Evolutionary conservation across 1,284 basidiomycete species (phyloP), one percentile per base, ranked within the genome.

Genomic region (Gymnopus androsaceus): DNA sequence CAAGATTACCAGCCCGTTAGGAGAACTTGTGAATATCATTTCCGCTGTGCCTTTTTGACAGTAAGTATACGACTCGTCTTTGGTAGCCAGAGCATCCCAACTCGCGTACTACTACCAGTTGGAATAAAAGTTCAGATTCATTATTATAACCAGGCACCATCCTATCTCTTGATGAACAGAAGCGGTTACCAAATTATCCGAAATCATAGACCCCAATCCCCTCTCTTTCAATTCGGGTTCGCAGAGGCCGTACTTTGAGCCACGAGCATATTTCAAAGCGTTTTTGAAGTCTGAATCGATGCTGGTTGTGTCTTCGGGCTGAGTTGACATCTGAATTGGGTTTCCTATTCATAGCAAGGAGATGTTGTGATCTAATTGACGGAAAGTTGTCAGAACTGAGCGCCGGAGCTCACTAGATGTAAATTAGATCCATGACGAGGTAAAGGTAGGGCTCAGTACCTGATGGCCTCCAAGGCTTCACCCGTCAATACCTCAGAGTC

Each of bases 91-190:
- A 17, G 37, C 30, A 51, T 59, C 50, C n/a, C n/a, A 62, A 34
- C 36, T 59, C 58, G 4, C 27, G 48, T 31, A 59, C n/a, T n/a
- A n/a, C n/a, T n/a, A n/a, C 55, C n/a, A n/a, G n/a, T n/a, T n/a
- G n/a, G n/a, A n/a, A n/a, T n/a, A n/a, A 15, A 56, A 34, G 53
- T 61, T 30, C 3, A 25, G 21, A 25, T n/a, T 0, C 25, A 44
- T 15, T 4, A 21, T 5, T 23, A 27, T 9, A 7, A n/a, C 23
- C n/a, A 12, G 14, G 9, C 27, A 21, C 21, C 4, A 21, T 50
- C 28, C 38, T 27, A 57, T 59, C 38, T 62, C 60, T 14, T 46
- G 41, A 49, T 60, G 60, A 19, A 62, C 27, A n/a, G 56, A 57
- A 6, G 19, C 21, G 9, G 60, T 58, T 38, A 62, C 58, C 9